Evolutionary conservation across 106 monocot species (phyloP).

Genomic region (Iris macrosiphon): DNA sequence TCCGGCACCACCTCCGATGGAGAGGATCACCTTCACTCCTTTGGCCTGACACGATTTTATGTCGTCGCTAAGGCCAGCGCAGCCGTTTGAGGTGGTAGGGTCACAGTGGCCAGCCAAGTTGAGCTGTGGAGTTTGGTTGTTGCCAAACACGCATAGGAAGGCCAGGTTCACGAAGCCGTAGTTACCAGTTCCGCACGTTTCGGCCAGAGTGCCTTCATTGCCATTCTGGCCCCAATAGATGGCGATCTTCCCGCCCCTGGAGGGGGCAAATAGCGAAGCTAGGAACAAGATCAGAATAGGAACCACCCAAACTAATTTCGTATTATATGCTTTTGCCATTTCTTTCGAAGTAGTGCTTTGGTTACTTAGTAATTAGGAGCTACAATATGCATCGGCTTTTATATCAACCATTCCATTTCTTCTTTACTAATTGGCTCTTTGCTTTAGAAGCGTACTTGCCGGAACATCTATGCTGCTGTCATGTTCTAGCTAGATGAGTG

Average conservation of each 20-base stretch:
- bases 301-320: no score
- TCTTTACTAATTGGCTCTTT: no score
- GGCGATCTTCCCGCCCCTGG: constrained; percentile 26
- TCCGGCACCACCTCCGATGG: constrained; percentile 23
- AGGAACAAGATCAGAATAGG: neutral
- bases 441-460: no score
- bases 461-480: no score
- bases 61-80: constrained; percentile 9
- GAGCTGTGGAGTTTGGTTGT: constrained; percentile 6
- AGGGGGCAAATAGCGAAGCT: neutral
- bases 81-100: constrained; percentile 6
- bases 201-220: constrained; percentile 28
- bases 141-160: constrained; percentile 18
- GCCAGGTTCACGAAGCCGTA: constrained; percentile 25
- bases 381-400: no score
- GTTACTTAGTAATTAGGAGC: no score
- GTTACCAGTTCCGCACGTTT: constrained; percentile 40
- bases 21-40: constrained; percentile 24
- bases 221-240: constrained; percentile 60
- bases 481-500: no score
- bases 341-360: no score
- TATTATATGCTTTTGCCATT: no score
- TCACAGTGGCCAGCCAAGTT: constrained; percentile 22
- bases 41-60: constrained; percentile 19
- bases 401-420: no score